Evolutionary conservation across 768 basidiomycete genomes (phyloP).

Genomic region (Leucosporidium scottii): DNA sequence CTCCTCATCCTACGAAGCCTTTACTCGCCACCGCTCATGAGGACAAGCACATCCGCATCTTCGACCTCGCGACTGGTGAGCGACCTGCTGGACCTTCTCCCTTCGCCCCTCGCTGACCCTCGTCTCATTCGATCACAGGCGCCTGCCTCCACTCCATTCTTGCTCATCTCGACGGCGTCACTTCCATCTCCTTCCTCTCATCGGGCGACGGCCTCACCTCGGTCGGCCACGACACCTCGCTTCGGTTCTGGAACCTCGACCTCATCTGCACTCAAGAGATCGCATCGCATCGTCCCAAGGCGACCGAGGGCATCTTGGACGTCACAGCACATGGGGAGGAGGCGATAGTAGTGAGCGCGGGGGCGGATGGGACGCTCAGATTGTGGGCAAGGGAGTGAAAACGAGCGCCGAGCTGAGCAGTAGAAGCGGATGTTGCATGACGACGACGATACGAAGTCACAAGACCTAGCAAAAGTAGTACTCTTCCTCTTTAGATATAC

Average conservation of each 20-base stretch:
- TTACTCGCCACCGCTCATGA: constrained; percentile 85
- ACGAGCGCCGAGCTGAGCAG: not conserved
- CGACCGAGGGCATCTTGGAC: constrained; percentile 80
- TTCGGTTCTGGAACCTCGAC: constrained; percentile 83
- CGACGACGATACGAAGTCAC: too few relatives aligned
- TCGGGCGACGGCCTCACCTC: constrained; percentile 82
- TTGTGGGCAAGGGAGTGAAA: constrained; percentile 46
- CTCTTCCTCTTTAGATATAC: too few relatives aligned
- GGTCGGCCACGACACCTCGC: constrained; percentile 85
- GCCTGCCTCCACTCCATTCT: constrained; percentile 83
- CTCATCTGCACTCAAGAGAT: constrained; percentile 78
- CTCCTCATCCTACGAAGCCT: constrained; percentile 83
- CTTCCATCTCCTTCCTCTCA: constrained; percentile 79
- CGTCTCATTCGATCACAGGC: constrained; percentile 45
- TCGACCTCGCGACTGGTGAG: constrained; percentile 73
- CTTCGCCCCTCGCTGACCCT: not conserved
- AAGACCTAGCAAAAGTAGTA: too few relatives aligned
- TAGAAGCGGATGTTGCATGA: too few relatives aligned
- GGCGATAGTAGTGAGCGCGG: constrained; percentile 83
- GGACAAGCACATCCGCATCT: constrained; percentile 86
- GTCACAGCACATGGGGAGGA: constrained; percentile 76
- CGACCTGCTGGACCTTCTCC: constrained; percentile 11
- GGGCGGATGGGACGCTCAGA: constrained; percentile 91
- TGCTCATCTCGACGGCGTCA: constrained; percentile 85
- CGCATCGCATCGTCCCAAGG: constrained; percentile 80